Evolutionary conservation across 2,329 filamentous ascomycete genomes (phyloP).

Genomic region (Exophiala dermatitidis): DNA sequence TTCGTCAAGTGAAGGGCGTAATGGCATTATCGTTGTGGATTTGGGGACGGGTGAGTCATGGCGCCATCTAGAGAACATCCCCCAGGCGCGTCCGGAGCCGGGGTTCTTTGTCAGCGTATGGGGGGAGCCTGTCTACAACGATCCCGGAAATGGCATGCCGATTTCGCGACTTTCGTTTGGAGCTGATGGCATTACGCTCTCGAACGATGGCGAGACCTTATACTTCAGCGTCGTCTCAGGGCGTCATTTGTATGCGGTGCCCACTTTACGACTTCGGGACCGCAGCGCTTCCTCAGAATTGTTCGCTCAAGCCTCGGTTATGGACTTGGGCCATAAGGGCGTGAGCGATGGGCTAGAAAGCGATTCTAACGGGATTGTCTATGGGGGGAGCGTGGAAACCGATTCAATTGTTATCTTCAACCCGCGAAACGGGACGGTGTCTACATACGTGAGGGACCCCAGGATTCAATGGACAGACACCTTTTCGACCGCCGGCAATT

Average conservation of each 20-base stretch:
- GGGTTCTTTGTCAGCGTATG: slow-evolving; percentile 45
- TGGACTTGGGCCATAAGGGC: slow-evolving; percentile 43
- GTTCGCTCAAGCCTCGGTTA: slow-evolving; percentile 38
- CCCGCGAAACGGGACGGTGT: slow-evolving; percentile 39
- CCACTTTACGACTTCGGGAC: slow-evolving; percentile 40
- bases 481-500: slow-evolving; percentile 39
- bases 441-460: slow-evolving; percentile 41
- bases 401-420: slow-evolving; percentile 45
- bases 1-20: slow-evolving; percentile 42
- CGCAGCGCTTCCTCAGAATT: slow-evolving; percentile 37
- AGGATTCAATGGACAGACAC: slow-evolving; percentile 48
- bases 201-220: slow-evolving; percentile 42
- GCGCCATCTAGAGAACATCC: slow-evolving; percentile 43
- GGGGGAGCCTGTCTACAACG: slow-evolving; percentile 43
- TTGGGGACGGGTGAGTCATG: slow-evolving; percentile 30
- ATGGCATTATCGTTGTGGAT: slow-evolving; percentile 46
- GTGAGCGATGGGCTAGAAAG: slow-evolving; percentile 48
- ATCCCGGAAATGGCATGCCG: slow-evolving; percentile 32
- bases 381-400: slow-evolving; percentile 46
- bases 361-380: slow-evolving; percentile 45
- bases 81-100: slow-evolving; percentile 36
- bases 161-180: slow-evolving; percentile 40
- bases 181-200: slow-evolving; percentile 46
- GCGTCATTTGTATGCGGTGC: slow-evolving; percentile 41
- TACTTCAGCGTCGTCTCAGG: slow-evolving; percentile 43